Conservation (phyloP, 345 rosid species). For the Corchorus olitorius region DNA sequence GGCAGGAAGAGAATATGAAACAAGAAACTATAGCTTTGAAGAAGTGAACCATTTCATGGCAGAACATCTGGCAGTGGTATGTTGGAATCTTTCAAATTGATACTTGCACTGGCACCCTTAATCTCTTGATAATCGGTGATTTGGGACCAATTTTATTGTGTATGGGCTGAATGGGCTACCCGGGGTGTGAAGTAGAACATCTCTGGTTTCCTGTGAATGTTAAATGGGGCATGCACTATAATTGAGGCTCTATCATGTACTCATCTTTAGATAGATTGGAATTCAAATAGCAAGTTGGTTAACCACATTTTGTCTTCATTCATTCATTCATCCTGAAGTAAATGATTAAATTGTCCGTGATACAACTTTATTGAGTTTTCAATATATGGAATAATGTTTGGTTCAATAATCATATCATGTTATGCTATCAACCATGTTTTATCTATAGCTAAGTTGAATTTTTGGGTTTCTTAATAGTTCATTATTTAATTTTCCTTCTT, state of each 20-base stretch:
- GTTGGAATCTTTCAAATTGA: slow-evolving; percentile 20
- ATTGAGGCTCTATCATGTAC: not conserved
- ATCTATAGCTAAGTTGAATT: not conserved
- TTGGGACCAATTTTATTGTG: not conserved
- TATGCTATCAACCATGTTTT: not conserved
- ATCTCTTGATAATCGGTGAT: not conserved
- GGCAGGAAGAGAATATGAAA: slow-evolving; percentile 90
- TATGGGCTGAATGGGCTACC: not conserved
- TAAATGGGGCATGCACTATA: not conserved
- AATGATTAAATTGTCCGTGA: not conserved
- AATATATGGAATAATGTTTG: not conserved
- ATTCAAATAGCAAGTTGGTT: slow-evolving; percentile 1
- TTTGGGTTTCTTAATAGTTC: slow-evolving; percentile 4
- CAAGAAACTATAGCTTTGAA: slow-evolving; percentile 95
- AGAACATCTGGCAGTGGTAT: slow-evolving; percentile 79
- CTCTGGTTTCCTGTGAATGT: not conserved
- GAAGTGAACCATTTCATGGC: slow-evolving; percentile 87
- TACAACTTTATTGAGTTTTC: not conserved
- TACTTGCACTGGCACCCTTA: not conserved
- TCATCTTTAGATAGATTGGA: not conserved
- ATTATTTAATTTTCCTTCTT: slow-evolving; percentile 12
- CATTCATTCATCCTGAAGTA: not conserved
- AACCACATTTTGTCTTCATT: not conserved
- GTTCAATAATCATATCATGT: not conserved
- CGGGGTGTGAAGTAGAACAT: not conserved